Evolutionary conservation across 306 rosid species (phyloP).

Genomic region (Mimosa pudica): DNA sequence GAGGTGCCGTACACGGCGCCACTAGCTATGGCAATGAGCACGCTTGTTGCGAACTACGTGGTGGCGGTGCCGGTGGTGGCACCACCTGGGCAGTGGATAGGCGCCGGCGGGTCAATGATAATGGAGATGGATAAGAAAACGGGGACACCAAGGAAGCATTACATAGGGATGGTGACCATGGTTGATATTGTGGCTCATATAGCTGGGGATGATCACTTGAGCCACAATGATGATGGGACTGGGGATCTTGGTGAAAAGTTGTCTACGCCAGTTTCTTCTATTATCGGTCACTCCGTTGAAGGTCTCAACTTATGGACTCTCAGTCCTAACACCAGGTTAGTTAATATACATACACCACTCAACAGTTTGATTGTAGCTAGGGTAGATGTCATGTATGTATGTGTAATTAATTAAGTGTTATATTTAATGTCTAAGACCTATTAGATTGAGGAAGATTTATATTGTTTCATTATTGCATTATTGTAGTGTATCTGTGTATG

Average conservation of each 20-base stretch:
- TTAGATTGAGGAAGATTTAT: no score
- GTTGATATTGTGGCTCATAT: constrained; percentile 80
- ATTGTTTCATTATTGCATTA: no score
- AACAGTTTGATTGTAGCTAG: background rate
- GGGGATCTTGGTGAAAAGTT: constrained; percentile 62
- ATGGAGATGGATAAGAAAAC: constrained; percentile 76
- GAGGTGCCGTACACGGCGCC: constrained; percentile 86
- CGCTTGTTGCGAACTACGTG: constrained; percentile 63
- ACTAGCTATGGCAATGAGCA: constrained; percentile 63
- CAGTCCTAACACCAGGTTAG: constrained; percentile 74
- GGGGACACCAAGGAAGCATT: constrained; percentile 64
- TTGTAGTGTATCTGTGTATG: no score
- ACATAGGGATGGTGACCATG: constrained; percentile 89
- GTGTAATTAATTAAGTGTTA: no score
- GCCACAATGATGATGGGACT: constrained; percentile 16
- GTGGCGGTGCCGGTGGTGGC: constrained; percentile 84
- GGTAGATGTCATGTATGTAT: background rate
- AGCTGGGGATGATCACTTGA: constrained; percentile 62
- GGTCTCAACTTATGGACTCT: constrained; percentile 93
- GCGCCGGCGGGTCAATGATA: constrained; percentile 89
- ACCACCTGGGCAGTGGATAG: constrained; percentile 93
- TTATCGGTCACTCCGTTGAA: constrained; percentile 74
- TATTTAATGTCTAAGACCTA: no score
- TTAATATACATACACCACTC: background rate
- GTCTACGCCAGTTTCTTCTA: constrained; percentile 63